Evolutionary conservation across 2,329 filamentous ascomycete genomes (phyloP).

Genomic region (Colletotrichum tofieldiae): DNA sequence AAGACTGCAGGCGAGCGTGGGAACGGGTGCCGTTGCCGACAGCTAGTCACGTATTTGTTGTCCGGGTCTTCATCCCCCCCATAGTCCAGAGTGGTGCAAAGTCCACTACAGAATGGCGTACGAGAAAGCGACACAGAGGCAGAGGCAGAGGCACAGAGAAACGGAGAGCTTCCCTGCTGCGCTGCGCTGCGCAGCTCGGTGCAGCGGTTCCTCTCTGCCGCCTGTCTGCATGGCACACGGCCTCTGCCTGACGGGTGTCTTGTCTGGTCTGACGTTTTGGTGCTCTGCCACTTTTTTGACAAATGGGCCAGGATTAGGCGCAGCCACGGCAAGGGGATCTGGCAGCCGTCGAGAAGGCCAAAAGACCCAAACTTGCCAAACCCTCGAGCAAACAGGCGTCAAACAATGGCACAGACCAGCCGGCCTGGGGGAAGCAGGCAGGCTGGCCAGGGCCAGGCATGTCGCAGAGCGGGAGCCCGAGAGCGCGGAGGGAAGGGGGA

Average conservation of each 20-base stretch:
- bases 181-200: conserved; percentile 9
- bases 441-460: conserved; percentile 22
- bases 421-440: background rate
- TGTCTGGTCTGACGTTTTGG: conserved; percentile 8
- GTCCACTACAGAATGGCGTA: too few species aligned
- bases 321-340: too few species aligned
- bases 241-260: conserved; percentile 17
- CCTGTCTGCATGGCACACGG: conserved; percentile 1
- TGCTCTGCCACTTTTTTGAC: background rate
- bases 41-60: background rate
- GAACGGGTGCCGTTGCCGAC: background rate
- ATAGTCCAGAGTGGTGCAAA: too few species aligned
- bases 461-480: conserved; percentile 26
- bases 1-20: too few species aligned
- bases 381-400: conserved; percentile 31
- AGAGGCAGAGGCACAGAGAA: too few species aligned
- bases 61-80: too few species aligned
- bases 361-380: background rate
- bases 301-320: background rate
- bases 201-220: conserved; percentile 14
- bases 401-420: conserved; percentile 35
- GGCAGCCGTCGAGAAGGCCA: background rate
- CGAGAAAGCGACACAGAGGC: too few species aligned
- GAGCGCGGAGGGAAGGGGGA: background rate
- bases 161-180: too few species aligned